Percentiles rank a stretch among this genome's conserved stretches.
Evolutionary conservation across 1,284 basidiomycete species (phyloP).

Genomic region (Rhodotorula sp.): DNA sequence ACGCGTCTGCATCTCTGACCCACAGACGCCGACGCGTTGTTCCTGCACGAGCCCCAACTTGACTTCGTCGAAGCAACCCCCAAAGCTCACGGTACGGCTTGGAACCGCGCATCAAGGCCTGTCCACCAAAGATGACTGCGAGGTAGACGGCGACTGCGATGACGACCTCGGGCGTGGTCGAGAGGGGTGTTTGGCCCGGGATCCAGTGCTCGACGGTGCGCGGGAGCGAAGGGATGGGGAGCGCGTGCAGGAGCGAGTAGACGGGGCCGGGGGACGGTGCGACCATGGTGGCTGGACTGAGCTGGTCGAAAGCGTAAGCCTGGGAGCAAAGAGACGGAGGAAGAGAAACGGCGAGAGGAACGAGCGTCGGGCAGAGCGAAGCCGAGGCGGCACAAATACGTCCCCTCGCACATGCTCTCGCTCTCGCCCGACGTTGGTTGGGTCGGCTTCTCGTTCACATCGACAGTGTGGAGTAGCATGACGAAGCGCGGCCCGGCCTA

Average conservation of each 20-base stretch:
- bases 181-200: constrained; percentile 71
- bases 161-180: constrained; percentile 71
- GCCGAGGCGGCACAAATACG: no score
- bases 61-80: background rate
- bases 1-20: background rate
- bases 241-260: constrained; percentile 55
- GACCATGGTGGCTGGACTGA: background rate
- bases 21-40: background rate
- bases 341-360: background rate
- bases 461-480: no score
- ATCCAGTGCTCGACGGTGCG: constrained; percentile 66
- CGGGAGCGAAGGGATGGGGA: constrained; percentile 61
- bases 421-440: no score
- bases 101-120: constrained; percentile 70
- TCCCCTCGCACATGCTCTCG: no score
- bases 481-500: no score
- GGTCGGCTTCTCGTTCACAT: no score
- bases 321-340: background rate
- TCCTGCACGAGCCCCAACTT: constrained; percentile 8
- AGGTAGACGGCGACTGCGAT: constrained; percentile 76
- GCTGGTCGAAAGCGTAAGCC: background rate
- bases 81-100: constrained; percentile 44
- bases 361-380: no score
- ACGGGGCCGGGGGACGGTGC: constrained; percentile 27
- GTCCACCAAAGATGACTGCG: constrained; percentile 80